Evolutionary conservation across 768 basidiomycete species (phyloP).

Genomic region (Rhodotorula paludigena): DNA sequence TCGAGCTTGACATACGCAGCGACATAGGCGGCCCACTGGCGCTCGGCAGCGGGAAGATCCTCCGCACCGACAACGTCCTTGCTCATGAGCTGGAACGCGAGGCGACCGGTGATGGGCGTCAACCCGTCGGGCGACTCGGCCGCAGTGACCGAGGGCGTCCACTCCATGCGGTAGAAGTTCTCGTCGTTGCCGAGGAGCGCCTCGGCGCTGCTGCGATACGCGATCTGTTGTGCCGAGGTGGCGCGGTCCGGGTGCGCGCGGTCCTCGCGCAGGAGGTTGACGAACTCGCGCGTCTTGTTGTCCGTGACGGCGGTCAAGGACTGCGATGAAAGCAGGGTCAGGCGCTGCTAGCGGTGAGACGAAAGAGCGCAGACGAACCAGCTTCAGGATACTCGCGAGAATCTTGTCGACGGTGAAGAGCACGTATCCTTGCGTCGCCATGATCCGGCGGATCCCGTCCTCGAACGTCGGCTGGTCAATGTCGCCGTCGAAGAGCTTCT

Average conservation of each 20-base stretch:
- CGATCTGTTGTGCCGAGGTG: conserved; percentile 47
- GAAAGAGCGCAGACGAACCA: conserved; percentile 55
- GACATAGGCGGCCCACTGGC: conserved; percentile 51
- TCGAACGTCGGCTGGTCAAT: conserved; percentile 88
- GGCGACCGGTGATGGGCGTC: background rate
- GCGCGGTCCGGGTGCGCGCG: conserved; percentile 40
- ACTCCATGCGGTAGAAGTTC: conserved; percentile 52
- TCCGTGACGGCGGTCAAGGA: conserved; percentile 81
- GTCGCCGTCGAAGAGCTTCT: conserved; percentile 88
- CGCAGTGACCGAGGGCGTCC: conserved; percentile 44
- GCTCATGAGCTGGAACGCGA: conserved; percentile 49
- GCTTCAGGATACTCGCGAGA: conserved; percentile 81
- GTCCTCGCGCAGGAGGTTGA: conserved; percentile 38
- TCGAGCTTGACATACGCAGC: conserved; percentile 46
- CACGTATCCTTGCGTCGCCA: conserved; percentile 83
- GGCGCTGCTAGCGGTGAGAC: background rate
- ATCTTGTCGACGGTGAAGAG: conserved; percentile 92
- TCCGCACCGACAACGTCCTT: conserved; percentile 51
- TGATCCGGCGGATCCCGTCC: conserved; percentile 92
- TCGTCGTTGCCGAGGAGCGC: conserved; percentile 49
- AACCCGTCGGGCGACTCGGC: background rate
- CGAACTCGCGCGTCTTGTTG: conserved; percentile 73
- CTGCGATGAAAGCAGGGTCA: conserved; percentile 49
- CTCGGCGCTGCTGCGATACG: conserved; percentile 51
- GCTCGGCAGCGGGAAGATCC: conserved; percentile 48